These are phyloP conservation scores for Naegleria gruberi DNA, from an alignment of 208 protist genomes.

Conservation along the genomic window DNA sequence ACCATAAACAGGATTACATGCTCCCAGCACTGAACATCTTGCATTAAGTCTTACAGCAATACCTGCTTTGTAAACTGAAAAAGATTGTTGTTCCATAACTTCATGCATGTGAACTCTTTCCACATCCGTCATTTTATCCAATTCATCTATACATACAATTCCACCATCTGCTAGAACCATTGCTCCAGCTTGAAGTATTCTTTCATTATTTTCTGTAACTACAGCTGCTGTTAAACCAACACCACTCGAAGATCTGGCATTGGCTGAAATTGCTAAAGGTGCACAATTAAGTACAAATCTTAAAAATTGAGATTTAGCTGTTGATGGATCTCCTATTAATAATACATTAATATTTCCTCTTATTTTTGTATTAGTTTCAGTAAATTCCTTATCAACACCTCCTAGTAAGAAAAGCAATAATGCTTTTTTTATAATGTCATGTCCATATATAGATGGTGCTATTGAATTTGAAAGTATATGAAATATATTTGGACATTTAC, in stretches of 20 bases:
- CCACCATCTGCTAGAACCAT: conserved; percentile 93
- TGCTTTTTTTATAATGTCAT: conserved; percentile 91
- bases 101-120: conserved; percentile 91
- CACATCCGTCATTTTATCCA: conserved; percentile 98
- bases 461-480: conserved; percentile 81
- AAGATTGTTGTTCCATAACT: conserved; percentile 97
- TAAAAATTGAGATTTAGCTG: conserved; percentile 95
- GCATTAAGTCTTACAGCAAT: conserved; percentile 98
- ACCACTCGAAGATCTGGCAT: conserved; percentile 91
- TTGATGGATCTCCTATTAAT: conserved; percentile 98
- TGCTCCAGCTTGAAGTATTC: conserved; percentile 85
- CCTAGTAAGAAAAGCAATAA: conserved; percentile 68
- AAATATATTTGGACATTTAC: conserved; percentile 82
- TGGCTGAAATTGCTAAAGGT: conserved; percentile 95
- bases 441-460: conserved; percentile 95
- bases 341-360: conserved; percentile 96
- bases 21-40: conserved; percentile 92
- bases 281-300: conserved; percentile 93
- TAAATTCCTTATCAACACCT: conserved; percentile 23
- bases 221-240: conserved; percentile 98
- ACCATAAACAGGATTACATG: conserved; percentile 94
- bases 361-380: conserved; percentile 61
- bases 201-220: conserved; percentile 58
- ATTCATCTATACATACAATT: conserved; percentile 99
- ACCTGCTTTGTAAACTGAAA: conserved; percentile 97